Percentiles rank a stretch among this genome's conserved stretches.
Conservation (phyloP, 805 yeast genomes). For the Yamadazyma insecticola region DNA sequence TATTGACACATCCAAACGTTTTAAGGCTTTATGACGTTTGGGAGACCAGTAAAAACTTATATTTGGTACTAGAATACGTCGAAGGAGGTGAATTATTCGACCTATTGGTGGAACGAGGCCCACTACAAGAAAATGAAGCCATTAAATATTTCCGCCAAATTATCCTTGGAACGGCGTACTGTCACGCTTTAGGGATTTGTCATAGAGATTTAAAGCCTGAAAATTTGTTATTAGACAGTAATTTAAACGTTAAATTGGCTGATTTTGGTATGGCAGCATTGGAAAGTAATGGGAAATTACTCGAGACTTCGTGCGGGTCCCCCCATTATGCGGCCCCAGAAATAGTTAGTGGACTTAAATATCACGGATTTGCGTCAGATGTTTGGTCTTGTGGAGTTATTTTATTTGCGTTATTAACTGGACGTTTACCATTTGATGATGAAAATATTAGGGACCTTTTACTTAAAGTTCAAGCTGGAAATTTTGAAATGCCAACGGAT, state of each 20-base stretch:
- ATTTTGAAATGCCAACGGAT: slow-evolving; percentile 64
- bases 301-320: slow-evolving; percentile 82
- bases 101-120: slow-evolving; percentile 65
- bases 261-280: slow-evolving; percentile 91
- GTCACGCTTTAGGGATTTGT: slow-evolving; percentile 75
- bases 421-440: slow-evolving; percentile 81
- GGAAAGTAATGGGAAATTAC: slow-evolving; percentile 62
- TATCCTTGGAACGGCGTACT: slow-evolving; percentile 71
- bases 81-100: slow-evolving; percentile 89
- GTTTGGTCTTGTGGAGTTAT: slow-evolving; percentile 89
- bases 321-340: slow-evolving; percentile 91
- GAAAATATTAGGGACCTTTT: slow-evolving; percentile 68
- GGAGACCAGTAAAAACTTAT: slow-evolving; percentile 91
- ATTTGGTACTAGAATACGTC: slow-evolving; percentile 73
- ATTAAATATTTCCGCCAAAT: slow-evolving; percentile 74
- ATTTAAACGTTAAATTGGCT: slow-evolving; percentile 69
- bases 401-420: slow-evolving; percentile 71
- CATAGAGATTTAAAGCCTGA: slow-evolving; percentile 84
- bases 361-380: slow-evolving; percentile 82
- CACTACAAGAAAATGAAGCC: slow-evolving; percentile 68
- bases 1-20: slow-evolving; percentile 89
- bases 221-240: slow-evolving; percentile 63
- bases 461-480: slow-evolving; percentile 73
- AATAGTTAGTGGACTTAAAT: slow-evolving; percentile 70
- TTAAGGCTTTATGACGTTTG: slow-evolving; percentile 94